Percentiles rank a stretch among this genome's conserved stretches.
Evolutionary conservation across 805 yeast genomes (phyloP).

Genomic region (Middelhovenomyces tepae): DNA sequence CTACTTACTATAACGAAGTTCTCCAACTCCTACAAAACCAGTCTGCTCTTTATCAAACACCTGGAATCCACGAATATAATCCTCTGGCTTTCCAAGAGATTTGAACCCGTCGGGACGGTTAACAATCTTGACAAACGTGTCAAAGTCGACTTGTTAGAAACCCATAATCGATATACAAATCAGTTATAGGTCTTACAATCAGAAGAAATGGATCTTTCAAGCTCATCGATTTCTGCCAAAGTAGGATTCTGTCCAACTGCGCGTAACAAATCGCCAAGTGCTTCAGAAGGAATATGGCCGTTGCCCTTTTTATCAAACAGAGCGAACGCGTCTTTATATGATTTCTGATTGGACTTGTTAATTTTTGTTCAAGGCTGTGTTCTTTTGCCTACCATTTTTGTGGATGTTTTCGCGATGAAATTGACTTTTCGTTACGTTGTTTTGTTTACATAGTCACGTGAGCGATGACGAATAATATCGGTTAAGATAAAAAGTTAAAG

Average conservation of each 20-base stretch:
- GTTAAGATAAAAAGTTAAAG: too few relatives aligned
- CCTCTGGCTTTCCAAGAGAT: constrained; percentile 82
- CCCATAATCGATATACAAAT: neutral
- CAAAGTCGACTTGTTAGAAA: constrained; percentile 51
- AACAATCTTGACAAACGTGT: constrained; percentile 64
- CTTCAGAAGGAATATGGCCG: constrained; percentile 76
- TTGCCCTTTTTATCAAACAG: constrained; percentile 94
- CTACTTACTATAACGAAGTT: constrained; percentile 67
- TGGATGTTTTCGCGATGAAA: too few relatives aligned
- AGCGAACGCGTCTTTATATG: constrained; percentile 87
- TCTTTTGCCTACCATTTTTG: too few relatives aligned
- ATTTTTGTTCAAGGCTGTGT: too few relatives aligned
- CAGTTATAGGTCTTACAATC: constrained; percentile 23
- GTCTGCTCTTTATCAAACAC: constrained; percentile 94
- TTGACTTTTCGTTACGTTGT: too few relatives aligned
- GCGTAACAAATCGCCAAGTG: constrained; percentile 86
- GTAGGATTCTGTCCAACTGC: constrained; percentile 99
- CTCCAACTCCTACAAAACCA: constrained; percentile 96
- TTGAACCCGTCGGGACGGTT: constrained; percentile 85
- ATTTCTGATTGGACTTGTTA: constrained; percentile 37
- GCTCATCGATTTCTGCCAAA: constrained; percentile 66
- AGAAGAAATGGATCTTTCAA: constrained; percentile 35
- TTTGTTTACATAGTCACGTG: too few relatives aligned
- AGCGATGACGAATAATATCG: too few relatives aligned
- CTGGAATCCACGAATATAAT: constrained; percentile 91